Percentiles rank a stretch among this genome's conserved stretches.
Evolutionary conservation across 2,329 filamentous ascomycete genomes (phyloP).

Genomic region (Pyricularia sp.): DNA sequence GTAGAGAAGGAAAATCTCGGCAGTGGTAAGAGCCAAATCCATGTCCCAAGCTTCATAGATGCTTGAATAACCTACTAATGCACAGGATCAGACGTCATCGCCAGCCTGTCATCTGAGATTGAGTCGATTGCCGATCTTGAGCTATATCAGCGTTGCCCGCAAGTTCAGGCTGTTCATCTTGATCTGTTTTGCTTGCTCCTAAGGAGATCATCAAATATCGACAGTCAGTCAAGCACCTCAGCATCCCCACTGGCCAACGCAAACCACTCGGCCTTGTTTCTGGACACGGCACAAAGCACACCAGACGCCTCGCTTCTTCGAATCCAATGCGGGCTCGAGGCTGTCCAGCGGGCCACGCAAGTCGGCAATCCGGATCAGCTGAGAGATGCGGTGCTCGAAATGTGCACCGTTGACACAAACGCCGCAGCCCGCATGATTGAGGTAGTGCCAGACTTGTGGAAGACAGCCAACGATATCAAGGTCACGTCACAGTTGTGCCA

Average conservation of each 20-base stretch:
- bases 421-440: conserved; percentile 32
- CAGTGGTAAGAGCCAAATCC: conserved; percentile 19
- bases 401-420: conserved; percentile 29
- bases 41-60: neutral
- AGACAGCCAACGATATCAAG: conserved; percentile 11
- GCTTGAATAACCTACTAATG: neutral
- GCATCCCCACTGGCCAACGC: neutral
- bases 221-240: neutral
- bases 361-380: conserved; percentile 12
- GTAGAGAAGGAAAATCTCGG: conserved; percentile 28
- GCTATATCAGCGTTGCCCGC: conserved; percentile 18
- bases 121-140: neutral
- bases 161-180: conserved; percentile 34
- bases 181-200: conserved; percentile 17
- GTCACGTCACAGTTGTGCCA: conserved; percentile 23
- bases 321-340: conserved; percentile 25
- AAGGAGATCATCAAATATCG: neutral
- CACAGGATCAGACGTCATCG: neutral
- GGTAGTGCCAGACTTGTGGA: conserved; percentile 21
- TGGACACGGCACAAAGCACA: neutral
- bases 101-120: neutral
- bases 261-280: neutral
- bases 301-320: conserved; percentile 25
- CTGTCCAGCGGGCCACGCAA: conserved; percentile 23
- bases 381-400: conserved; percentile 21